phyloP scores from a whole-genome alignment of 2,329 filamentous ascomycete species.

The Penicillium sp. region DNA sequence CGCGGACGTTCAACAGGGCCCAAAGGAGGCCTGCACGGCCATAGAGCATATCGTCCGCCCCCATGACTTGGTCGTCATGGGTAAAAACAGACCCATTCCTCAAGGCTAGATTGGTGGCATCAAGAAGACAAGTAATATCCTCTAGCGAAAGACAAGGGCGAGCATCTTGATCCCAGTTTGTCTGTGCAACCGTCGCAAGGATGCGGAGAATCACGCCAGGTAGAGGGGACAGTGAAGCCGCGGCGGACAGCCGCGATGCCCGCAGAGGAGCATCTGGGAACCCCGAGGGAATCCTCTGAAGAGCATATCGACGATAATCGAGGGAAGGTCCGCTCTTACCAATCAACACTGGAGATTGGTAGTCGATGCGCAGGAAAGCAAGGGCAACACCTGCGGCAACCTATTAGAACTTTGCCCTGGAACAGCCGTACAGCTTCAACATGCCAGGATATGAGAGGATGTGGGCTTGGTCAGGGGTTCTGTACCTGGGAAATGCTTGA shows the following conservation, averaged over 20 bases:
- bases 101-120: conserved; percentile 31
- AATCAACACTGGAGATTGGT: conserved; percentile 31
- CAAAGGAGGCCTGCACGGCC: conserved; percentile 41
- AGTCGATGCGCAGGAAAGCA: conserved; percentile 39
- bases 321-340: conserved; percentile 12
- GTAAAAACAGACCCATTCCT: conserved; percentile 28
- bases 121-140: conserved; percentile 30
- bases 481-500: conserved; percentile 34
- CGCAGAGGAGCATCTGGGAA: conserved; percentile 26
- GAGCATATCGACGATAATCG: conserved; percentile 29
- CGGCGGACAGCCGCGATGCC: conserved; percentile 34
- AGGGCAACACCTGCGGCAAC: conserved; percentile 34
- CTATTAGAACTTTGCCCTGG: conserved; percentile 4
- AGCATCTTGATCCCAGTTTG: conserved; percentile 6
- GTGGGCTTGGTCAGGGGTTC: neutral
- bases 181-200: conserved; percentile 18
- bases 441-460: neutral
- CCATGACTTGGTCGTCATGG: conserved; percentile 29
- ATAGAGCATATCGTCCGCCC: conserved; percentile 41
- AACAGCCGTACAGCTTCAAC: neutral
- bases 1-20: conserved; percentile 36
- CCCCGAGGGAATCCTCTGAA: conserved; percentile 26
- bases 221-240: conserved; percentile 32
- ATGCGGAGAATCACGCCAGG: conserved; percentile 30
- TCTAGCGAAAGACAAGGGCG: conserved; percentile 20